These are phyloP conservation scores for Colletotrichum sp. DNA, from an alignment of 2,329 filamentous ascomycete species.

Conservation along the genomic window DNA sequence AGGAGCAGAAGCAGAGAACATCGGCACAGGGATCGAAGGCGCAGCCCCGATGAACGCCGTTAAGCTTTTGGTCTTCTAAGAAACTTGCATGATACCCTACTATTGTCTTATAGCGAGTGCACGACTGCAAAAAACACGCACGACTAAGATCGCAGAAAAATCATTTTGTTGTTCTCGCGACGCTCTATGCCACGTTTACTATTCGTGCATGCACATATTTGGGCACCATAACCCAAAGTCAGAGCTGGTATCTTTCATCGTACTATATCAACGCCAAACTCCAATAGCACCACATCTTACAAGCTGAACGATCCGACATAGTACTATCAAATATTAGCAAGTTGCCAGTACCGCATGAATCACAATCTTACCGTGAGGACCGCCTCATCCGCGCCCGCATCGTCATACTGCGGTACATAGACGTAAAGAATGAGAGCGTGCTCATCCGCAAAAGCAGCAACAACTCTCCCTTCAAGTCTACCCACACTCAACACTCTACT, in stretches of 20 bases:
- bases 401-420: constrained; percentile 76
- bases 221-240: background rate
- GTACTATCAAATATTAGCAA: constrained; percentile 30
- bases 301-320: constrained; percentile 44
- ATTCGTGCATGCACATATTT: background rate
- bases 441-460: constrained; percentile 87
- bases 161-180: background rate
- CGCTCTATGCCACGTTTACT: background rate
- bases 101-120: background rate
- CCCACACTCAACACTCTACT: constrained; percentile 92
- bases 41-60: constrained; percentile 6
- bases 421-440: constrained; percentile 85
- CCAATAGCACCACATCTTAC: constrained; percentile 21
- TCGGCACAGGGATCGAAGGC: constrained; percentile 4
- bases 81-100: background rate
- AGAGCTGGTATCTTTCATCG: background rate
- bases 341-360: background rate
- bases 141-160: background rate
- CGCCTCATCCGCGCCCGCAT: constrained; percentile 68
- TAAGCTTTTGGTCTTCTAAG: background rate
- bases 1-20: constrained; percentile 15
- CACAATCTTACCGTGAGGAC: constrained; percentile 71
- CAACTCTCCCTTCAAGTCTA: constrained; percentile 85
- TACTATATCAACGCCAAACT: background rate
- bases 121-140: background rate